A percentile compares a stretch with the other conserved stretches of the same genome.
Conservation (phyloP, 1,284 basidiomycete species). For the Marasmius fiardii region DNA sequence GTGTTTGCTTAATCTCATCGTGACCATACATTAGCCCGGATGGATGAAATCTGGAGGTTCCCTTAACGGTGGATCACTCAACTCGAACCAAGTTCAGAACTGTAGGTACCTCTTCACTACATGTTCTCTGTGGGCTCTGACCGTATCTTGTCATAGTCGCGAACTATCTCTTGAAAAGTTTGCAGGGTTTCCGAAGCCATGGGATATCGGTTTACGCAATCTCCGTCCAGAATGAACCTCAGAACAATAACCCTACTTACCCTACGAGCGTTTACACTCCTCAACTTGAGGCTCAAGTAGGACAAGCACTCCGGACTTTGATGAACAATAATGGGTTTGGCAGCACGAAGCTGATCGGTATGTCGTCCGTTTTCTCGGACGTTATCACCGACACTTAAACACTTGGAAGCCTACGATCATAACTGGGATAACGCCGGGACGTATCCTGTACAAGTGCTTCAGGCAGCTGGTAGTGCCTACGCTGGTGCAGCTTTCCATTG, state of each 20-base stretch:
- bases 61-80: constrained; percentile 47
- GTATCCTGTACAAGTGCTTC: constrained; percentile 47
- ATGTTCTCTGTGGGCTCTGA: neutral
- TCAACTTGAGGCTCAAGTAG: constrained; percentile 43
- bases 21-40: constrained; percentile 34
- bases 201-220: constrained; percentile 49
- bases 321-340: constrained; percentile 48
- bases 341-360: constrained; percentile 45
- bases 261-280: constrained; percentile 44
- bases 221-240: constrained; percentile 52
- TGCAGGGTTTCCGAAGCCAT: constrained; percentile 47
- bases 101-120: constrained; percentile 25
- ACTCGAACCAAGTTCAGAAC: constrained; percentile 28
- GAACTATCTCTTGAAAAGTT: constrained; percentile 49
- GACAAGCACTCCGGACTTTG: constrained; percentile 37
- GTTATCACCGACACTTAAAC: neutral
- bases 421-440: constrained; percentile 49
- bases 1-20: neutral
- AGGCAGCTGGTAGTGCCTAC: constrained; percentile 39
- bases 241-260: constrained; percentile 51
- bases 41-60: constrained; percentile 52
- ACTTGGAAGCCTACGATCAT: constrained; percentile 32
- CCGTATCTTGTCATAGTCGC: constrained; percentile 35
- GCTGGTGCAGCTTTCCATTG: constrained; percentile 54
- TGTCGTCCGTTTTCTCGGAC: constrained; percentile 21